A percentile compares a stretch with the other conserved stretches of the same genome.
phyloP scores from a whole-genome alignment of 306 rosid species.

The Prunus persica region Prunus_persica_NCBIv2 NC_034012.1:7405001-7405500 shows the following conservation, averaged over 20 bases:
- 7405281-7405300: not conserved
- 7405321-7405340: not conserved
- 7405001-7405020: conserved; percentile 77
- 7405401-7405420: not conserved
- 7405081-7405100: conserved; percentile 92
- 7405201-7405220: conserved; percentile 95
- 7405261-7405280: conserved; percentile 6
- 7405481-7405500: not conserved
- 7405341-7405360: not conserved
- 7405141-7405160: conserved; percentile 99
- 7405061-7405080: conserved; percentile 98
- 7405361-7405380: not conserved
- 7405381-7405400: not conserved
- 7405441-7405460: not conserved
- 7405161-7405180: conserved; percentile 99
- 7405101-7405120: conserved; percentile 92
- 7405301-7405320: not conserved
- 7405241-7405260: not conserved
- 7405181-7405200: conserved; percentile 93
- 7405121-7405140: conserved; percentile 94
- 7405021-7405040: conserved; percentile 88
- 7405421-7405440: not conserved
- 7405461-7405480: not conserved
- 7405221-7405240: conserved; percentile 48
- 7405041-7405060: conserved; percentile 97